phyloP scores from a whole-genome alignment of 495 filamentous ascomycete species.

The Talaromyces stipitatus region DNA sequence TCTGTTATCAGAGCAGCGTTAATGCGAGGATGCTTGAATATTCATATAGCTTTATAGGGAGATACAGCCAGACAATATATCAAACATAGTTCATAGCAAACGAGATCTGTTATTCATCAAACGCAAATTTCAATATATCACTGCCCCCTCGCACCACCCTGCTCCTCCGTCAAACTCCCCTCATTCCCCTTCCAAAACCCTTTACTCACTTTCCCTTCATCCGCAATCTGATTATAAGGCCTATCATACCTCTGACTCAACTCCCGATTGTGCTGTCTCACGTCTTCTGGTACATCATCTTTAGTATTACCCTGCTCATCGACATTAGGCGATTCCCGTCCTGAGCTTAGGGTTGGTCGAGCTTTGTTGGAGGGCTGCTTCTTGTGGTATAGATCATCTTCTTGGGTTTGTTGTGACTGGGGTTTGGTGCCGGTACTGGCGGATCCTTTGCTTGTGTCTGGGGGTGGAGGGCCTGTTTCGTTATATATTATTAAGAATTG shows the following conservation, averaged over 20 bases:
- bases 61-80: too few species aligned
- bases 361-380: constrained; percentile 29
- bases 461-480: constrained; percentile 12
- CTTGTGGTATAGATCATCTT: neutral
- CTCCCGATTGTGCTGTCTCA: constrained; percentile 32
- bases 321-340: constrained; percentile 21
- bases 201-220: constrained; percentile 24
- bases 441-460: constrained; percentile 11
- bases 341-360: constrained; percentile 26
- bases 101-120: too few species aligned
- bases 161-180: neutral
- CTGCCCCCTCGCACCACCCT: neutral
- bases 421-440: neutral
- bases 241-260: constrained; percentile 28
- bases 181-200: constrained; percentile 14
- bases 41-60: neutral
- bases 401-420: neutral
- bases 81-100: too few species aligned
- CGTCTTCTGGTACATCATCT: constrained; percentile 28
- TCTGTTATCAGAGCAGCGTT: constrained; percentile 28
- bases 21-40: neutral
- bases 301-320: constrained; percentile 21
- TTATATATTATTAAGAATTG: neutral
- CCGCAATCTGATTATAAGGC: constrained; percentile 30
- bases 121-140: neutral